Evolutionary conservation across 2,329 filamentous ascomycete species (phyloP), one percentile per base, ranked within the genome.

Genomic region (Sarocladium brachiariae): DNA sequence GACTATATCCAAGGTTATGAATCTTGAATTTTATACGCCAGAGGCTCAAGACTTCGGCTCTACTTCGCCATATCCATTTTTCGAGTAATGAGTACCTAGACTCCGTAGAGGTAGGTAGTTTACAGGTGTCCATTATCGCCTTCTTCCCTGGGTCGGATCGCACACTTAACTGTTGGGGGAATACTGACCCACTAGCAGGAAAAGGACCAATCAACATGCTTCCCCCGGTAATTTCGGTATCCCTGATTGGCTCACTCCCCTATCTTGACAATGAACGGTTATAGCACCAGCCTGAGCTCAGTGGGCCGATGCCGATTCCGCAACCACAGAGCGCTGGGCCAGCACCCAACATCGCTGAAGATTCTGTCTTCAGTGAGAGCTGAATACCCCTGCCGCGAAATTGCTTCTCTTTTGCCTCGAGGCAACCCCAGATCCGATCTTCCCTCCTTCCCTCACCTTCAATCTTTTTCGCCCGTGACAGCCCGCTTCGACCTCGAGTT

Each of bases 391-490:
- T 43, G 49, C 18, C n/a, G 27, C 49, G 19, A 43, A 43, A 47
- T 47, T 47, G 43, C 43, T 47, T 47, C 43, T 33, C 43, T 31
- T 25, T 25, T 25, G 25, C 43, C 24, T 31, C 27, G 39, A 11
- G 23, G 27, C 39, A n/a, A 23, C 6, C 34, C 34, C 23, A 34
- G 30, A 30, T 24, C 21, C 7, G 7, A 7, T 30, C 27, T 30
- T 34, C 52, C 51, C 45, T 37, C 49, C 31, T 30, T 47, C 37
- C 19, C 21, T 47, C 34, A 27, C 49, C 37, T 18, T 39, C n/a
- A n/a, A n/a, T n/a, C n/a, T 30, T 13, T 30, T 30, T 7, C 27
- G 27, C 13, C 27, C 27, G 13, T 13, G 27, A 30, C 27, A 30
- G 27, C 43, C 34, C 19, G 16, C 25, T 19, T 33, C 43, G 43